A percentile compares a stretch with the other conserved stretches of the same genome.
Conservation (phyloP, 495 filamentous ascomycete species). For the Talaromyces borbonicus region DNA sequence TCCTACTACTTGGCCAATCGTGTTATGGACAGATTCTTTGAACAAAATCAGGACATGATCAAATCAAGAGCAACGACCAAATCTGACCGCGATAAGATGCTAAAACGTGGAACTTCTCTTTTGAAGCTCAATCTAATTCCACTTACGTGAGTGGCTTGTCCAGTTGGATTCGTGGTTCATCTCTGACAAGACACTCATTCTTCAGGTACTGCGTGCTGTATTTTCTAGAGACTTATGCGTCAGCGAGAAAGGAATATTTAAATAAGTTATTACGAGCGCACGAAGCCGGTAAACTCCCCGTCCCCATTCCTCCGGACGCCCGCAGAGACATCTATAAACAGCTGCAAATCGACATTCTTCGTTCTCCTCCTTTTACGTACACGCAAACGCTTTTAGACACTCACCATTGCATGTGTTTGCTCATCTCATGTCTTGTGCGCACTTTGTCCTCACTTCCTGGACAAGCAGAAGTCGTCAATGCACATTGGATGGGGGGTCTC, state of each 20-base stretch:
- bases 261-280: slow-evolving; percentile 32
- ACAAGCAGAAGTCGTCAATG: slow-evolving; percentile 19
- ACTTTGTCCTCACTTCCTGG: slow-evolving; percentile 23
- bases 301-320: slow-evolving; percentile 24
- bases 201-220: slow-evolving; percentile 33
- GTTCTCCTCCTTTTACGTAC: slow-evolving; percentile 34
- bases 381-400: slow-evolving; percentile 33
- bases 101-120: slow-evolving; percentile 23
- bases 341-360: slow-evolving; percentile 31
- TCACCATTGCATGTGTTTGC: slow-evolving; percentile 36
- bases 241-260: slow-evolving; percentile 32
- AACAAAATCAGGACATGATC: slow-evolving; percentile 21
- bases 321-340: slow-evolving; percentile 30
- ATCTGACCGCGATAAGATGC: slow-evolving; percentile 23
- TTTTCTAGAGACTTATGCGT: slow-evolving; percentile 32
- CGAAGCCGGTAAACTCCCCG: slow-evolving; percentile 30
- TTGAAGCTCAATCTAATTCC: slow-evolving; percentile 33
- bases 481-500: slow-evolving; percentile 36
- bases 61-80: slow-evolving; percentile 25
- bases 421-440: slow-evolving; percentile 31
- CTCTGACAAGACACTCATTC: slow-evolving; percentile 6
- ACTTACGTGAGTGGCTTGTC: slow-evolving; percentile 24
- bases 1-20: slow-evolving; percentile 36
- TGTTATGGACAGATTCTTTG: slow-evolving; percentile 31
- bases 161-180: neutral